Conservation (phyloP, 2,329 filamentous ascomycete species). For the Macrophomina pseudophaseolina region DNA sequence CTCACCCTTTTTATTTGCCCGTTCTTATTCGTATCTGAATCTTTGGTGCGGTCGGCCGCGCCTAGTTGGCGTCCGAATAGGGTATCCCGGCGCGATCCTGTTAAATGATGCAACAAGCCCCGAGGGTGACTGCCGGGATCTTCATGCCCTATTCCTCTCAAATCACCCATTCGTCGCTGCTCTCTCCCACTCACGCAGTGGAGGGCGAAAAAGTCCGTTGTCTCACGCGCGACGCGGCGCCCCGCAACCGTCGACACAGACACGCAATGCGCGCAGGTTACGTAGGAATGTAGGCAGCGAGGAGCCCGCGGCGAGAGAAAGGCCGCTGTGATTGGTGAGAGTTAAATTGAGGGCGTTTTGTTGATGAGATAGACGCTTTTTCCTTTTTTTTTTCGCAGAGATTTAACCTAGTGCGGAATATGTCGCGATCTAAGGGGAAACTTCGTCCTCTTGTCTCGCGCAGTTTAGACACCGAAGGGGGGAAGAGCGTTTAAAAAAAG, state of each 20-base stretch:
- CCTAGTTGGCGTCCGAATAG: neutral
- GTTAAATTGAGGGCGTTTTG: neutral
- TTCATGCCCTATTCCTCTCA: neutral
- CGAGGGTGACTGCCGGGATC: neutral
- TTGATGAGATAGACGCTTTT: slow-evolving; percentile 1
- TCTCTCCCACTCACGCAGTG: neutral
- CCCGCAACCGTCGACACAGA: neutral
- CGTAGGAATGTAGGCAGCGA: neutral
- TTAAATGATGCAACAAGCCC: neutral
- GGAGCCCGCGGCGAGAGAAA: neutral
- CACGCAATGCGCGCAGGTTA: neutral
- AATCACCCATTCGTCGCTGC: neutral
- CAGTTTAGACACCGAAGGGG: neutral
- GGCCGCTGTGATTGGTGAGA: neutral
- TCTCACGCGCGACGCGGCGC: neutral
- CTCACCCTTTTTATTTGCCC: neutral
- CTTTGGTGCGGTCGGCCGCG: neutral
- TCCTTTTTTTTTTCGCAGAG: neutral
- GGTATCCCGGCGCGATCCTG: neutral
- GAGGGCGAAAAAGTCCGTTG: neutral
- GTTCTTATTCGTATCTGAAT: neutral
- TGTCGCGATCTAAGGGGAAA: neutral
- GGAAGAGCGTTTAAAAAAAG: neutral
- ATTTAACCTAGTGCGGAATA: slow-evolving; percentile 8
- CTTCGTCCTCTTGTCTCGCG: neutral